Evolutionary conservation across 495 filamentous ascomycete genomes (phyloP), one percentile per base, ranked within the genome.

Genomic region (Daldinia bambusicola): DNA sequence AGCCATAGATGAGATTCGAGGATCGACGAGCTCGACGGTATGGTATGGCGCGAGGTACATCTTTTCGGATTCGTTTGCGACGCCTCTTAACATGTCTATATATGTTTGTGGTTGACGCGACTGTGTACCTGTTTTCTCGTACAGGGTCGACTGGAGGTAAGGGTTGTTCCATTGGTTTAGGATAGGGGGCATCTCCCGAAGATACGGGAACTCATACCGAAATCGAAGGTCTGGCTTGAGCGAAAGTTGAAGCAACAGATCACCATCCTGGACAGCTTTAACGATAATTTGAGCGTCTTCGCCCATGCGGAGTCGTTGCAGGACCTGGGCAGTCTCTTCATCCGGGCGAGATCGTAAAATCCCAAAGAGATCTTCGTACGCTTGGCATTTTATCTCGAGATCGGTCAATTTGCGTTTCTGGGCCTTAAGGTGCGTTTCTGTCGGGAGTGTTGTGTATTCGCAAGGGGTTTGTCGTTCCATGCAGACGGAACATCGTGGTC

Each of bases 161-260:
- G 80, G 80, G 40, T 78, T 74, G 4, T 76, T 70, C 53, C 76
- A 75, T 9, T 60, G 70, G 30, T 79, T 80, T 36, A 74, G 57
- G 30, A 61, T 59, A 10, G 37, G 32, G 16, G 80, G 80, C 79
- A 83, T 83, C 38, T 78, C 69, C 12, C 70, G 55, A 9, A 72
- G 62, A 55, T 79, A 79, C 22, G 80, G 80, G 50, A 83, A 83
- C 52, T 80, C 79, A 55, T 79, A 83, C 20, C 78, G 80, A 52
- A 71, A 79, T 18, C 78, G 69, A 52, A 75, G 56, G 38, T 82
- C 79, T 4, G 80, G 80, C 5, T 69, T 67, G 16, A 77, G 22
- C 4, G 78, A 69, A 14, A 81, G 67, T 55, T 83, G 78, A 1
- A 81, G 68, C 6, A 80, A 75, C n/a, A 79, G 57, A 50, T 81